A percentile compares a stretch with the other conserved stretches of the same genome.
These are phyloP conservation scores for Sodiomyces alkalinus DNA, from an alignment of 2,329 filamentous ascomycete genomes.

Conservation along the genomic window DNA sequence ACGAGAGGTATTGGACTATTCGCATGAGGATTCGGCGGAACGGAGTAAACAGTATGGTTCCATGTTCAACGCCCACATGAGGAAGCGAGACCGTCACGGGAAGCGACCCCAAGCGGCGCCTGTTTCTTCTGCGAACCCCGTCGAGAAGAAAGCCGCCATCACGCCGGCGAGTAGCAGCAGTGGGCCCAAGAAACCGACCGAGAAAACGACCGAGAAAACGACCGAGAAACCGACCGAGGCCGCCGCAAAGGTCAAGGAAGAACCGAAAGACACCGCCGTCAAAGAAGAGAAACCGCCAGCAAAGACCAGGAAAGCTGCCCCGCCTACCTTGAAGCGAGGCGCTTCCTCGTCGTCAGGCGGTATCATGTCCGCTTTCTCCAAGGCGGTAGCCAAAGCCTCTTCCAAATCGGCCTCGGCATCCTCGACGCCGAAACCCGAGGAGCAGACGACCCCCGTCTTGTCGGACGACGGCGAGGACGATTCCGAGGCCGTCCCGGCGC, in stretches of 20 bases:
- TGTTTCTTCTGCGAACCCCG: constrained; percentile 13
- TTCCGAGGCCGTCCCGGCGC: constrained; percentile 31
- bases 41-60: constrained; percentile 51
- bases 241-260: constrained; percentile 15
- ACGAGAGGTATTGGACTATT: constrained; percentile 42
- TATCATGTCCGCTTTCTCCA: constrained; percentile 71
- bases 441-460: constrained; percentile 23
- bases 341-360: constrained; percentile 34
- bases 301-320: constrained; percentile 5
- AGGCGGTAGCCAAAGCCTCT: constrained; percentile 23
- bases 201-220: constrained; percentile 15
- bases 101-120: constrained; percentile 12
- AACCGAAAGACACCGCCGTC: constrained; percentile 19
- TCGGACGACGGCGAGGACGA: constrained; percentile 38
- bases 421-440: constrained; percentile 1
- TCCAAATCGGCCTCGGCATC: constrained; percentile 2
- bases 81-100: constrained; percentile 28
- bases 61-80: constrained; percentile 59
- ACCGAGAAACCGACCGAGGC: constrained; percentile 9
- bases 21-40: constrained; percentile 43
- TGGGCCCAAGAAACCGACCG: constrained; percentile 11
- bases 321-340: constrained; percentile 37
- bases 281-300: constrained; percentile 18
- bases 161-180: constrained; percentile 8
- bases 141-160: constrained; percentile 16